Base-by-base conservation (phyloP, 306 rosid genomes). In the Dalbergia oliveri region DNA sequence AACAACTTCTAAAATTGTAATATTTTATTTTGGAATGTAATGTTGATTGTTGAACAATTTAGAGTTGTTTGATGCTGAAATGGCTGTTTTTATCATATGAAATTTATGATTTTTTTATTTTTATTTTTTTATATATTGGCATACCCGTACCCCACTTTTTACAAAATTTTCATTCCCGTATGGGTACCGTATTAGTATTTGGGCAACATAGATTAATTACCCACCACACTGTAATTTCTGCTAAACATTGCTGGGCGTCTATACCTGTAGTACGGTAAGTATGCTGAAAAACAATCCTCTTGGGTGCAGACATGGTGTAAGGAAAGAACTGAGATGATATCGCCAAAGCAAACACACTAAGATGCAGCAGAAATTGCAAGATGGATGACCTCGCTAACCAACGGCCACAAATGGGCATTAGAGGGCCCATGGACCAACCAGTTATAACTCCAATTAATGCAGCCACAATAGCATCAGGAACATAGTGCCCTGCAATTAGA, bases 281-380 rank as follows among this genome's bases (percentile, higher is more conserved):
- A 60, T 93, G 86, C 88, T 96, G 99, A 80, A 96, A 89, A 83
- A 89, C 83, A 69, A 89, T 69, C 86, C 99, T 93, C 89, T 96
- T 96, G 62, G 99, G 99, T 39, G 98, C 98, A 49, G 85, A 88
- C 16, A 14, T 70, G 79, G 94, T 86, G 79, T 96, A 96, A 63
- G 99, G 99, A 82, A 96, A 96, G 87, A 96, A 90, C 80, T 93
- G 99, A 18, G 94, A 89, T 59, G 99, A 90, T 73, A 96, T 53
- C 15, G 99, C 99, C 88, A 91, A 76, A 61, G 86, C 90, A 80
- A 86, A 73, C 68, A 93, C 89, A 72, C 77, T 93, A 75, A 96
- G 86, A 82, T 96, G 98, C 73, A 93, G 79, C 84, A 93, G 79
- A 83, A 93, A 81, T 57, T 85, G 91, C 88, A 96, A 50, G 88